Evolutionary conservation across 1,284 basidiomycete species (phyloP).

Genomic region (Irpex sp.): DNA sequence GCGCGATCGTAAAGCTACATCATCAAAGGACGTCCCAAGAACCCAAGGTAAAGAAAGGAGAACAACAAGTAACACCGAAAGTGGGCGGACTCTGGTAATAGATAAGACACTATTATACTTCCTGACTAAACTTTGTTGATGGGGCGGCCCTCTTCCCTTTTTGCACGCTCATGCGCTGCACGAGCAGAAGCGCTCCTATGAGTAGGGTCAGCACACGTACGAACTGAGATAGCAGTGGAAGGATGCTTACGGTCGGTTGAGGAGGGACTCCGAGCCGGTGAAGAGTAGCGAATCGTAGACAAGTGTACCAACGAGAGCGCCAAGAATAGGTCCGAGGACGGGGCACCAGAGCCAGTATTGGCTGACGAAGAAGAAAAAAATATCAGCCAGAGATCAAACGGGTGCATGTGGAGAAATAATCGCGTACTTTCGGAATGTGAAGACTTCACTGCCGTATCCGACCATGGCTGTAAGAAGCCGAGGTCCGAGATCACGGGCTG

Average conservation of each 20-base stretch:
- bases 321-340: conserved; percentile 53
- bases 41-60: neutral
- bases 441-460: conserved; percentile 30
- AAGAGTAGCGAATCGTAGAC: conserved; percentile 32
- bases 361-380: conserved; percentile 19
- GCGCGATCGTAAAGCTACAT: no score
- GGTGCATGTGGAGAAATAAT: neutral
- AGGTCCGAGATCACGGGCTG: conserved; percentile 18
- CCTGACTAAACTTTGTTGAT: neutral
- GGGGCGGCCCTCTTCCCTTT: neutral
- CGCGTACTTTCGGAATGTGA: conserved; percentile 34
- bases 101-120: no score
- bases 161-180: neutral
- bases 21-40: neutral
- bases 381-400: neutral
- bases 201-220: neutral
- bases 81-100: neutral
- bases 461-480: conserved; percentile 18
- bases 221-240: neutral
- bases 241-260: conserved; percentile 12
- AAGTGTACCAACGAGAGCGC: conserved; percentile 49
- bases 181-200: neutral
- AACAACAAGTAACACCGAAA: neutral
- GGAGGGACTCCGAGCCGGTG: conserved; percentile 8
- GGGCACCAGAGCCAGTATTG: conserved; percentile 83